Evolutionary conservation across 306 rosid species (phyloP).

Genomic region (Biancaea sappan): DNA sequence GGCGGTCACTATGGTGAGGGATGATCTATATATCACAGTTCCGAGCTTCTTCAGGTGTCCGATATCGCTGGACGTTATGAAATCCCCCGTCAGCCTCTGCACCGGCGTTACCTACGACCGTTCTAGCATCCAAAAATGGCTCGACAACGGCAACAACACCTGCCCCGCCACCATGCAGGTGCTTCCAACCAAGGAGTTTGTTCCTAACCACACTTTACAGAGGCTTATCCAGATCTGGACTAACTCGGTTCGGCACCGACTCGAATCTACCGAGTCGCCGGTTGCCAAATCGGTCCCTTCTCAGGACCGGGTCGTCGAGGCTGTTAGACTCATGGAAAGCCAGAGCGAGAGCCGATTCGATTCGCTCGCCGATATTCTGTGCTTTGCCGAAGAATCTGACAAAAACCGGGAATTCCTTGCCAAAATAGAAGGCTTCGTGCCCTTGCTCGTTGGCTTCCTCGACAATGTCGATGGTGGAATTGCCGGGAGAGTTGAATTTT

Average conservation of each 20-base stretch:
- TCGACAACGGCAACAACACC: constrained; percentile 88
- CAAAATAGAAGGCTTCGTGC: constrained; percentile 46
- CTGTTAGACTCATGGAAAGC: constrained; percentile 33
- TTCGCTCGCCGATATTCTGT: constrained; percentile 46
- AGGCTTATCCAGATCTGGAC: constrained; percentile 93
- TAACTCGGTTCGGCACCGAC: constrained; percentile 51
- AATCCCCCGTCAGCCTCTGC: constrained; percentile 87
- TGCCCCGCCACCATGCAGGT: constrained; percentile 99
- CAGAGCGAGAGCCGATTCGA: constrained; percentile 3
- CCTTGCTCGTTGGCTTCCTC: constrained; percentile 56
- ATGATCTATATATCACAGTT: constrained; percentile 65
- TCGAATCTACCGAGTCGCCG: constrained; percentile 44
- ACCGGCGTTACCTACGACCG: constrained; percentile 99
- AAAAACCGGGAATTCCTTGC: constrained; percentile 64
- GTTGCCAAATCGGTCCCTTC: constrained; percentile 34
- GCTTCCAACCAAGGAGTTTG: constrained; percentile 68
- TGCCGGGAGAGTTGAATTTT: constrained; percentile 31
- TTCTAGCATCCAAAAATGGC: constrained; percentile 92
- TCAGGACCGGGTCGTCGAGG: constrained; percentile 38
- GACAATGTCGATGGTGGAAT: constrained; percentile 51
- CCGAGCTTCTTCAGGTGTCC: constrained; percentile 89
- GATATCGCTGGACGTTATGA: constrained; percentile 86
- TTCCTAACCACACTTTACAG: constrained; percentile 80
- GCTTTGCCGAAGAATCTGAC: constrained; percentile 61
- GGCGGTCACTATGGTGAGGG: constrained; percentile 58